Base-by-base conservation (phyloP, 148 eudicot genomes). In the Beta vulgaris region DNA sequence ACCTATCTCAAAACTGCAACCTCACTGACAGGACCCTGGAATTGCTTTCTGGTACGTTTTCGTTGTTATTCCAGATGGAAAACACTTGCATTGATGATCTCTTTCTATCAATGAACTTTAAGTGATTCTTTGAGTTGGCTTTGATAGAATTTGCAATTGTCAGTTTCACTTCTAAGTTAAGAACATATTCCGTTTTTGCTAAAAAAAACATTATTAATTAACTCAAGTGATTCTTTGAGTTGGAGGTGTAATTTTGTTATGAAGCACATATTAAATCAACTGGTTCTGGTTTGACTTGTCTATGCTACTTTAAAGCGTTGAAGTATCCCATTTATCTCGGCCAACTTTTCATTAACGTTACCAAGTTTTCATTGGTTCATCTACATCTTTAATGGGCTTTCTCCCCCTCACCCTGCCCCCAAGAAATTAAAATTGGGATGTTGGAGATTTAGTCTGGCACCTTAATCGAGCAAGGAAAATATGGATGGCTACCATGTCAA, bases 11-110 rank as follows among this genome's bases (percentile, higher is more conserved):
- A 72, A 95, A 92, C 79, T 35, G 73, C 82, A 86, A 73, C 80
- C 80, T 95, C 68, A 92, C 98, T 1, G 97, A 95, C 83, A 89
- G 82, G 87, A 70, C 90, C 46, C 85, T 95, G 84, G 92, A 92
- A 84, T 59, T 82, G 65, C 76, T 91, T 78, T 90, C 97, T 79
- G 98, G 98, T 94, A 82, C 16, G 49, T 72, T 64, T 53, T 28
- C 8, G 15, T n/a, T 55, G 26, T 64, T 40, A 14, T 40, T 49
- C 6, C 19, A 12, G 21, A 32, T 48, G 2, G 19, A 21, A 59
- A 23, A 39, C 49, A 40, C 6, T 66, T 25, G 51, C 32, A 23
- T 65, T 18, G 37, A 25, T 25, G 34, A 43, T 15, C 21, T 42
- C n/a, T 14, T 42, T 42, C 34, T 67, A 37, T 13, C 28, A 63